Base-by-base conservation (phyloP, 2,329 filamentous ascomycete species). In the Spiromastix sp. region DNA sequence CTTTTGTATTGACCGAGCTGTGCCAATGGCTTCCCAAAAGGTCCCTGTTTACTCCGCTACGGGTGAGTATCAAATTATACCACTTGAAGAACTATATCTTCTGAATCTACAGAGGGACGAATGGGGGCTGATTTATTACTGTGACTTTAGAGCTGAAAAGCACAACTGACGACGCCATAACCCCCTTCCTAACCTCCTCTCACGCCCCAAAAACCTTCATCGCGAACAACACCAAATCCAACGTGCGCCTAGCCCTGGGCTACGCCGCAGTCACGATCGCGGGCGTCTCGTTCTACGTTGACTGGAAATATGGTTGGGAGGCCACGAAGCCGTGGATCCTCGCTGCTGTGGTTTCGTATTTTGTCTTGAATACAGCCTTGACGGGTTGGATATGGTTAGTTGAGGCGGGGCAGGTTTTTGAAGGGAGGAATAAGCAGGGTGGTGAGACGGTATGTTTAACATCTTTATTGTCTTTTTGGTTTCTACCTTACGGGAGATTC, bases 111-210 rank as follows among this genome's bases (percentile, higher is more conserved):
- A n/a, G n/a, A n/a, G n/a, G n/a, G n/a, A n/a, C n/a, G n/a, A n/a
- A n/a, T n/a, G n/a, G n/a, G n/a, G n/a, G n/a, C n/a, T n/a, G n/a
- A n/a, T n/a, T n/a, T n/a, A n/a, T n/a, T n/a, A n/a, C n/a, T n/a
- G n/a, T n/a, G n/a, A n/a, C n/a, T n/a, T n/a, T 56, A 93, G 91
- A 96, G 58, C 80, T 98, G 45, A 96, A 96, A 64, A 93, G 91
- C 66, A 93, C 87, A 25, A 85, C 84, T 47, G 91, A 98, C 66
- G 91, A 98, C 64, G 85, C 87, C 38, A 79, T 98, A 41, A 78
- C 83, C 40, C 86, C 91, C 64, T 96, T 96, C 67, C 78, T 98
- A 44, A 89, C 85, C 62, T 77, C 96, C n/a, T 57, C 79, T 71
- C 52, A 57, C 13, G 60, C 61, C 13, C 63, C 61, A 15, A 64